Evolutionary conservation across 306 rosid genomes (phyloP).

Genomic region (Prunus salicina): DNA sequence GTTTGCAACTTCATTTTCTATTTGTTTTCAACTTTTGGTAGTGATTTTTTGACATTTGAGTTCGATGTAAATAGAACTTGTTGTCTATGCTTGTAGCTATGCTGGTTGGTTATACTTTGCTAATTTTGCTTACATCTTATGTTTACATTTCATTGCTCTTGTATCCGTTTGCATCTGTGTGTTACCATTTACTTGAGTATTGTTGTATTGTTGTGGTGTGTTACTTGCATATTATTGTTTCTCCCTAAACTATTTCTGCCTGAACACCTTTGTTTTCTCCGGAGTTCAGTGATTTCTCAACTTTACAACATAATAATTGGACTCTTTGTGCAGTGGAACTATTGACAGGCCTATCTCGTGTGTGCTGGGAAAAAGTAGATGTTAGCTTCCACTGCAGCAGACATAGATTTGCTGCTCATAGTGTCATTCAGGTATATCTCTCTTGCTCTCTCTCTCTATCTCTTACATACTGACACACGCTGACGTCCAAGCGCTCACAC

Average conservation of each 20-base stretch:
- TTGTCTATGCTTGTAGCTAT: not conserved
- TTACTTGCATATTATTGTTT: not conserved
- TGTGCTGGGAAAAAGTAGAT: slow-evolving; percentile 96
- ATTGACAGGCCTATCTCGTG: slow-evolving; percentile 72
- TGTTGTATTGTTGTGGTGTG: not conserved
- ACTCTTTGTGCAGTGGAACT: slow-evolving; percentile 66
- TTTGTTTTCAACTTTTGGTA: not conserved
- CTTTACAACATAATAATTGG: slow-evolving; percentile 23
- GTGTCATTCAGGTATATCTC: slow-evolving; percentile 78
- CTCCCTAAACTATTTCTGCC: not conserved
- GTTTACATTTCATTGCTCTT: not conserved
- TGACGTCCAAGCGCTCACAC: not conserved
- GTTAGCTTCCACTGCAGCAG: slow-evolving; percentile 84
- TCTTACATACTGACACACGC: not conserved
- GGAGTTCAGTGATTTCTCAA: not conserved
- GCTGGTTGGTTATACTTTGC: not conserved
- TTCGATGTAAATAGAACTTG: not conserved
- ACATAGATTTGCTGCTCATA: slow-evolving; percentile 87
- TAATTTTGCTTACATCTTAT: not conserved
- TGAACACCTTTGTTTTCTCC: not conserved
- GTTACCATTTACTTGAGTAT: not conserved
- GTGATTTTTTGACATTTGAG: not conserved
- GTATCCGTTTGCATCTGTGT: not conserved
- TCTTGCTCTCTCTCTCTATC: not conserved
- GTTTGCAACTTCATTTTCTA: slow-evolving; percentile 32